These are phyloP conservation scores for Coprinellus micaceus DNA, from an alignment of 768 basidiomycete species.

Conservation along the genomic window DNA sequence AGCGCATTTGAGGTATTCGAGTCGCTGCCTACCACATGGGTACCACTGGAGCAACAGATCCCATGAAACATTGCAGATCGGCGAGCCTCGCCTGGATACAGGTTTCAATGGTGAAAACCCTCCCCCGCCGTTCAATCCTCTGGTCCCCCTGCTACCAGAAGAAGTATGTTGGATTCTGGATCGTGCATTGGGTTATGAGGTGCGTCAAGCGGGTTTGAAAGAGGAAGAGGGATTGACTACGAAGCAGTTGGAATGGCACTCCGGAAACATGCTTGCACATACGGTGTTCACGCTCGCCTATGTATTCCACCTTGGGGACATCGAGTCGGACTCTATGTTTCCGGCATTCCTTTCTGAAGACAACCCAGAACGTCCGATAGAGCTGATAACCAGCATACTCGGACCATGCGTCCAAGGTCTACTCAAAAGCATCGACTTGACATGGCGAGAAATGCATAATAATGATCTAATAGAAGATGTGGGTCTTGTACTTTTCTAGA, in stretches of 20 bases:
- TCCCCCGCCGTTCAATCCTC: constrained; percentile 56
- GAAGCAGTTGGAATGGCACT: constrained; percentile 81
- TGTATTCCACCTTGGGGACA: constrained; percentile 57
- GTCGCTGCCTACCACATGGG: not conserved
- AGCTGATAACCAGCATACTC: constrained; percentile 67
- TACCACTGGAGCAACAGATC: constrained; percentile 7
- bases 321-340: constrained; percentile 53
- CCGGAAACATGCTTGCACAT: constrained; percentile 80
- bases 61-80: constrained; percentile 52
- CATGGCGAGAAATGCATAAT: constrained; percentile 78
- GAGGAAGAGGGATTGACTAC: constrained; percentile 12
- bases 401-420: constrained; percentile 63
- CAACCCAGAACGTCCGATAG: constrained; percentile 50
- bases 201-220: constrained; percentile 22
- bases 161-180: constrained; percentile 91
- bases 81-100: constrained; percentile 86
- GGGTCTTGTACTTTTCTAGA: constrained; percentile 27
- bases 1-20: constrained; percentile 75
- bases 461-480: constrained; percentile 71
- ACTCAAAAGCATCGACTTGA: constrained; percentile 77
- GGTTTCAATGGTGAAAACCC: constrained; percentile 53
- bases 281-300: constrained; percentile 80
- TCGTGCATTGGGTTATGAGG: constrained; percentile 74
- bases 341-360: constrained; percentile 16
- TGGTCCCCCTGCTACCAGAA: constrained; percentile 60